Conservation (phyloP, 2,329 filamentous ascomycete genomes). For the Hymenotorrendiella dingleyae region DNA sequence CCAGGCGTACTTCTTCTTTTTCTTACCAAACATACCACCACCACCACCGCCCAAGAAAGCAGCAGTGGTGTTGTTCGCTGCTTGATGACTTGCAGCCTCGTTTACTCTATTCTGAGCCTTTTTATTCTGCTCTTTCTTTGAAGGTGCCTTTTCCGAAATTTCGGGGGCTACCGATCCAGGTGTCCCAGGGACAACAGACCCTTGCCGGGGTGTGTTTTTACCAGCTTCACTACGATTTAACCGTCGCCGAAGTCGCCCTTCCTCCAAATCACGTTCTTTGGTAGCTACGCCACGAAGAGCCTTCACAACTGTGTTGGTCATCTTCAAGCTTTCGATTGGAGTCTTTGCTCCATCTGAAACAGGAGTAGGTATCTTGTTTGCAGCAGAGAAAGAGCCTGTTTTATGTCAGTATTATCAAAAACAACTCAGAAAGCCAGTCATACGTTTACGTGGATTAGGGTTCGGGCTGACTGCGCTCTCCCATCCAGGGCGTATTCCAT, state of each 20-base stretch:
- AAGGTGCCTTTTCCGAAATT: slow-evolving; percentile 60
- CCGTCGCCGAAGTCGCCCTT: slow-evolving; percentile 62
- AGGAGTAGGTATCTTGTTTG: slow-evolving; percentile 39
- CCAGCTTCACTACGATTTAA: slow-evolving; percentile 52
- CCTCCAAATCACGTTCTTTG: slow-evolving; percentile 66
- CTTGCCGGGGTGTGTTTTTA: slow-evolving; percentile 43
- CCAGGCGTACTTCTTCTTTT: slow-evolving; percentile 69
- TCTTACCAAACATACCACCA: slow-evolving; percentile 47
- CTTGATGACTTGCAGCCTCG: slow-evolving; percentile 72
- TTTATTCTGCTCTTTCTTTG: slow-evolving; percentile 83
- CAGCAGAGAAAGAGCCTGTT: slow-evolving; percentile 27
- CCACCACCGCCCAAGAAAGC: slow-evolving; percentile 64
- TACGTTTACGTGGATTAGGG: slow-evolving; percentile 56
- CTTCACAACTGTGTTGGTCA: slow-evolving; percentile 38
- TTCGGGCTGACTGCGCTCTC: slow-evolving; percentile 49
- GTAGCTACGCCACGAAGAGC: slow-evolving; percentile 57
- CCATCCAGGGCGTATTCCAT: slow-evolving; percentile 29
- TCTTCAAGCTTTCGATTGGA: slow-evolving; percentile 36
- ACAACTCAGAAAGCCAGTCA: slow-evolving; percentile 26
- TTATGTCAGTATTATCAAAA: slow-evolving; percentile 30
- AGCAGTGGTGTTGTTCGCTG: slow-evolving; percentile 76
- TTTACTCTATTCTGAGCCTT: slow-evolving; percentile 66
- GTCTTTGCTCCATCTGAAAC: slow-evolving; percentile 44
- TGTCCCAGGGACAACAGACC: slow-evolving; percentile 49
- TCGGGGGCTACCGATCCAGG: slow-evolving; percentile 60